phyloP scores from a whole-genome alignment of 2,329 filamentous ascomycete genomes.

The Phoma sp. region DNA sequence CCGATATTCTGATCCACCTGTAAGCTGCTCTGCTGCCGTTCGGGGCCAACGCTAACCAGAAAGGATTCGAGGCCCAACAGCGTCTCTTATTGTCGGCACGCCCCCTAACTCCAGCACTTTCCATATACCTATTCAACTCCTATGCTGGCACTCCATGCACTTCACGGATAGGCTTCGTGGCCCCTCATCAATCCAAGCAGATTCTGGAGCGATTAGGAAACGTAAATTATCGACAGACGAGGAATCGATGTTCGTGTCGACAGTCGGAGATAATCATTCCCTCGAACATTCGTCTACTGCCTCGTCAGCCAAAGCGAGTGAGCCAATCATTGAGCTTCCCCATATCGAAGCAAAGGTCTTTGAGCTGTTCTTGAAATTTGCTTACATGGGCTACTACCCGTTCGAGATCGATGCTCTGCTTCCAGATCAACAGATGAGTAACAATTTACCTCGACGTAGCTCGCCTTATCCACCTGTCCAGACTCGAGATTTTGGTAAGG shows the following conservation, averaged over 20 bases:
- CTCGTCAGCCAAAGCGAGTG: no score
- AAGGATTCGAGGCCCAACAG: conserved; percentile 19
- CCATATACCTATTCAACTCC: conserved; percentile 15
- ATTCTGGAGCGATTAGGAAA: conserved; percentile 13
- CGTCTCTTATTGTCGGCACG: conserved; percentile 13
- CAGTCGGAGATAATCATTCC: no score
- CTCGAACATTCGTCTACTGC: no score
- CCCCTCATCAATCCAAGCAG: not conserved
- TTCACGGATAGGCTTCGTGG: not conserved
- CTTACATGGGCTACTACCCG: conserved; percentile 28
- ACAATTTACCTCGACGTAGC: no score
- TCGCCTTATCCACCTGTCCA: not conserved
- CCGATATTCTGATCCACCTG: not conserved
- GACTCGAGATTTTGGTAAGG: not conserved
- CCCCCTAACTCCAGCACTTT: not conserved
- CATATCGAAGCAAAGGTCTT: conserved; percentile 22
- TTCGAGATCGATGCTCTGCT: conserved; percentile 9
- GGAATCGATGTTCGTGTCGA: no score
- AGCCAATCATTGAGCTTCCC: conserved; percentile 2
- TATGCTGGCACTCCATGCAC: conserved; percentile 16
- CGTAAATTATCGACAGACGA: conserved; percentile 7
- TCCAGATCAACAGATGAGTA: no score
- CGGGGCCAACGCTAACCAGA: not conserved
- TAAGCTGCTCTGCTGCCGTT: not conserved
- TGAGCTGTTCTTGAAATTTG: conserved; percentile 29